A percentile compares a stretch with the other conserved stretches of the same genome.
Conservation (phyloP, 83 land plant species). For the Larix sibirica region DNA sequence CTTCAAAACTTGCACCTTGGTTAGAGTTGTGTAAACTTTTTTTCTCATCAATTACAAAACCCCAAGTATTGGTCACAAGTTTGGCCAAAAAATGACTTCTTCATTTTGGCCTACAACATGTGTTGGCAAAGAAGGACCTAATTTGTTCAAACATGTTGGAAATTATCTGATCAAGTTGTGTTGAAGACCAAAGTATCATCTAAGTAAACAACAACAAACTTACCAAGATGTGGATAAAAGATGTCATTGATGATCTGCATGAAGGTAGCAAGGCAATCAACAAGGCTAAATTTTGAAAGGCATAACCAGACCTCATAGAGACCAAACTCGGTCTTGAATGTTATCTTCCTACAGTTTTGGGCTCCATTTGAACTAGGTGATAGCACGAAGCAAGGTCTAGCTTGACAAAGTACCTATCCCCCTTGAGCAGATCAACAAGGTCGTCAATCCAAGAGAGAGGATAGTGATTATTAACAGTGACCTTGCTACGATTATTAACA, state of each 20-base stretch:
- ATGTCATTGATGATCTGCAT: neutral
- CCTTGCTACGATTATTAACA: neutral
- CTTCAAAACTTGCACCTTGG: neutral
- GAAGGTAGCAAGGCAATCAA: neutral
- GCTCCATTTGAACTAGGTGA: neutral
- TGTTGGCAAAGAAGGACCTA: neutral
- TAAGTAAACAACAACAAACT: neutral
- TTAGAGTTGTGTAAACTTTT: neutral
- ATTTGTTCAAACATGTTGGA: neutral
- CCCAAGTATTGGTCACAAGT: neutral
- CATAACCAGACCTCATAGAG: neutral
- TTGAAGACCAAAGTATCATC: neutral
- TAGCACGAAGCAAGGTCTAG: neutral
- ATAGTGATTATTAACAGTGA: too few relatives aligned
- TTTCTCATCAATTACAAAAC: neutral
- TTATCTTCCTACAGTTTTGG: neutral
- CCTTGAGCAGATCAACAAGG: neutral
- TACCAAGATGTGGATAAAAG: neutral
- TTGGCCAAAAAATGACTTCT: neutral
- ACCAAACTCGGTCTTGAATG: too few relatives aligned
- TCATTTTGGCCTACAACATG: neutral
- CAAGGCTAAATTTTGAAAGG: neutral
- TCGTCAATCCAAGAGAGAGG: neutral
- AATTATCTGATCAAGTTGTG: neutral
- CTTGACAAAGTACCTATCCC: neutral